These are phyloP conservation scores for Monosporozyma yasuniensis DNA, from an alignment of 805 yeast species.

Conservation along the genomic window DNA sequence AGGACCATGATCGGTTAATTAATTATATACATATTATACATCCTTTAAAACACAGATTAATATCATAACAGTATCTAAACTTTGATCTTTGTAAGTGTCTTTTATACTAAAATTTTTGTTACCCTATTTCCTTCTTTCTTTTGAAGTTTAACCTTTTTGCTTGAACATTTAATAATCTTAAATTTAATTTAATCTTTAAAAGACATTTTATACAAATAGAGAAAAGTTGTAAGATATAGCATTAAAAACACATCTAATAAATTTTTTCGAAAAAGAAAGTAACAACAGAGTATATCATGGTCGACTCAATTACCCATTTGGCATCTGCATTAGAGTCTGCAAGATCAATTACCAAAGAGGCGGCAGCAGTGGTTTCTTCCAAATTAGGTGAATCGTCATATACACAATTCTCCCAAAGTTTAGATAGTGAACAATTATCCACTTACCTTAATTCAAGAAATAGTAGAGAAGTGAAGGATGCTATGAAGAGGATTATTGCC, in stretches of 20 bases:
- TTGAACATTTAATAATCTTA: neutral
- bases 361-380: constrained; percentile 71
- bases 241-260: too few species aligned
- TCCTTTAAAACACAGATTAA: neutral
- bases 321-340: constrained; percentile 75
- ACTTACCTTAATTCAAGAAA: constrained; percentile 57
- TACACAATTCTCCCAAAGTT: constrained; percentile 32
- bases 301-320: constrained; percentile 50
- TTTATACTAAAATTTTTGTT: neutral
- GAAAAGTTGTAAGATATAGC: neutral
- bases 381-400: constrained; percentile 53
- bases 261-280: too few species aligned
- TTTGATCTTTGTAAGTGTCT: neutral
- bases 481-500: constrained; percentile 48
- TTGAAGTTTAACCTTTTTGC: neutral
- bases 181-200: neutral
- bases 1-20: constrained; percentile 80
- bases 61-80: neutral
- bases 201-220: neutral
- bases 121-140: neutral
- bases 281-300: constrained; percentile 29
- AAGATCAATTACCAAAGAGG: constrained; percentile 67
- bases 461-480: constrained; percentile 54
- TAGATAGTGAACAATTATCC: constrained; percentile 57
- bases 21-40: neutral